Conservation (phyloP, 1,284 basidiomycete species). For the Caloboletus firmus region DNA sequence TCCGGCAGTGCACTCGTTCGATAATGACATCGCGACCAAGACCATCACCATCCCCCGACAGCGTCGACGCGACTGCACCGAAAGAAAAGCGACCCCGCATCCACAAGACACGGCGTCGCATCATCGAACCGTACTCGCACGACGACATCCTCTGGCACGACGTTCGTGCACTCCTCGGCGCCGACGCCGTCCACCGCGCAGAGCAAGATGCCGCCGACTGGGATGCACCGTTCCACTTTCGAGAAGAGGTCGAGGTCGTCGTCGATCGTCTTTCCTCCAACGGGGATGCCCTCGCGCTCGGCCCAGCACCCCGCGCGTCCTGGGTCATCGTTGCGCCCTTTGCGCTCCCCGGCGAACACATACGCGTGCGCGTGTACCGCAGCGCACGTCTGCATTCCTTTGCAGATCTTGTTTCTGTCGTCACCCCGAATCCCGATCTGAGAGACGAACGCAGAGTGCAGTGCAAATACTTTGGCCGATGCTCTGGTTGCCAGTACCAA, state of each 20-base stretch:
- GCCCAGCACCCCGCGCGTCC: slow-evolving; percentile 47
- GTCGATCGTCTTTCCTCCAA: slow-evolving; percentile 64
- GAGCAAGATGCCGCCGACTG: slow-evolving; percentile 53
- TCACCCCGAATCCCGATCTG: slow-evolving; percentile 63
- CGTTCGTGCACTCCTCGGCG: slow-evolving; percentile 65
- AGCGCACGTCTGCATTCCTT: slow-evolving; percentile 67
- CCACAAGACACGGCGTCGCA: slow-evolving; percentile 12
- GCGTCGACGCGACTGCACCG: neutral
- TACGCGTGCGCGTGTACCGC: slow-evolving; percentile 71
- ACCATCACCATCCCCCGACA: neutral
- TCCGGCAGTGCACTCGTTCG: neutral
- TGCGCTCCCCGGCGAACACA: slow-evolving; percentile 77
- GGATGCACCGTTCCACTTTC: slow-evolving; percentile 58
- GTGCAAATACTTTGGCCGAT: slow-evolving; percentile 87
- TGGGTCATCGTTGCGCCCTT: slow-evolving; percentile 87
- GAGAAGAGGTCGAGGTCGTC: slow-evolving; percentile 65
- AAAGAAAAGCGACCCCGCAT: slow-evolving; percentile 18
- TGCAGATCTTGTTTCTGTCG: slow-evolving; percentile 73
- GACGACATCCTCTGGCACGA: slow-evolving; percentile 80
- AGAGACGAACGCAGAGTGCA: slow-evolving; percentile 64
- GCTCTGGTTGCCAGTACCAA: slow-evolving; percentile 80
- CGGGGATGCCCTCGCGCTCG: slow-evolving; percentile 68
- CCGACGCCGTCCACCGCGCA: slow-evolving; percentile 53
- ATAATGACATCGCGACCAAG: slow-evolving; percentile 13
- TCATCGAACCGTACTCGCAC: slow-evolving; percentile 18